These are phyloP conservation scores for Adiantum capillusveneris DNA, from an alignment of 75 land plant species.

Conservation along the genomic window DNA sequence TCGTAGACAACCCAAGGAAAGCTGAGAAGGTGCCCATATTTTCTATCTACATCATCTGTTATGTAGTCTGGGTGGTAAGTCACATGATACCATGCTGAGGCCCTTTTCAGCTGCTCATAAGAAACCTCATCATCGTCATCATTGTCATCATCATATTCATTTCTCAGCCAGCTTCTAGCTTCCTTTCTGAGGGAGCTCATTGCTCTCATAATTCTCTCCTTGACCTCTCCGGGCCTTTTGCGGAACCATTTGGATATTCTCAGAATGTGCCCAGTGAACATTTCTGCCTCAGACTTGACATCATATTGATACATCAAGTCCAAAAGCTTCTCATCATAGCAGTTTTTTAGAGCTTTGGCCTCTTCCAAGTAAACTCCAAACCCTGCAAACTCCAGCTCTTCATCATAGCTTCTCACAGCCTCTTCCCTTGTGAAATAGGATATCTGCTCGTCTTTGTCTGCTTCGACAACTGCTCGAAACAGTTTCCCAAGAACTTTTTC, in stretches of 20 bases:
- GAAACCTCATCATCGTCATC: slow-evolving; percentile 14
- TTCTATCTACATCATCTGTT: slow-evolving; percentile 31
- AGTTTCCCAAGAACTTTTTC: slow-evolving; percentile 75
- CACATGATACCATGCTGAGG: slow-evolving; percentile 95
- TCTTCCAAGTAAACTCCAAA: slow-evolving; percentile 52
- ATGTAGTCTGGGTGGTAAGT: slow-evolving; percentile 67
- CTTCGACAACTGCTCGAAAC: slow-evolving; percentile 51
- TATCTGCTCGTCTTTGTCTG: slow-evolving; percentile 3
- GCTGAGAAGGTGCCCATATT: slow-evolving; percentile 63
- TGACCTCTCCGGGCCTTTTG: slow-evolving; percentile 41
- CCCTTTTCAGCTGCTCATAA: slow-evolving; percentile 39
- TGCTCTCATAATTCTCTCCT: slow-evolving; percentile 46
- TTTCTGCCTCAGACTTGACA: slow-evolving; percentile 72
- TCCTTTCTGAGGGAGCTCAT: slow-evolving; percentile 60
- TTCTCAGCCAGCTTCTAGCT: slow-evolving; percentile 62
- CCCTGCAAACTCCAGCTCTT: slow-evolving; percentile 56
- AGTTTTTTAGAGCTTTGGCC: slow-evolving; percentile 44
- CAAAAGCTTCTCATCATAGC: slow-evolving; percentile 63
- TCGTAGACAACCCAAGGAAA: slow-evolving; percentile 91
- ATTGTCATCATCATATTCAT: slow-evolving; percentile 15
- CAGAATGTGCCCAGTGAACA: slow-evolving; percentile 53
- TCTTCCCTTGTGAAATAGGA: slow-evolving; percentile 34
- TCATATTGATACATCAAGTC: slow-evolving; percentile 71
- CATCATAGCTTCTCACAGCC: slow-evolving; percentile 45
- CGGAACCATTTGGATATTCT: slow-evolving; percentile 26